Percentiles rank a stretch among this genome's conserved stretches.
phyloP scores from a whole-genome alignment of 2,329 filamentous ascomycete genomes.

The Lojkania enalia region DNA sequence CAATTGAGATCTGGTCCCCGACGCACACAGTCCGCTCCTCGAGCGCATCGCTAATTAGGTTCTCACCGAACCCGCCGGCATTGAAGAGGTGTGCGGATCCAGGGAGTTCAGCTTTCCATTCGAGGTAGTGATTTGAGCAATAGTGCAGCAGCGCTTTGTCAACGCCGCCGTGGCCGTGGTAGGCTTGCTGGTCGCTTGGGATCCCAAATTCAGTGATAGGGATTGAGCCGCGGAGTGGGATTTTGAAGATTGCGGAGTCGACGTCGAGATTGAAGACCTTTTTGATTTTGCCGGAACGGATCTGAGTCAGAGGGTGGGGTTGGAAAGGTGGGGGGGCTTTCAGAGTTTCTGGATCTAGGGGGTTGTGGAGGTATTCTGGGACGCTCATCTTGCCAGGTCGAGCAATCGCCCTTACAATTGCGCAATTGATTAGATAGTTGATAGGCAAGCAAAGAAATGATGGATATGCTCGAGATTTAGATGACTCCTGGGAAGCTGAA shows the following conservation, averaged over 20 bases:
- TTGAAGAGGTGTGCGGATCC: constrained; percentile 55
- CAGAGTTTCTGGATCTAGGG: constrained; percentile 6
- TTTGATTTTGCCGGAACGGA: constrained; percentile 62
- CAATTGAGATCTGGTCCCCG: constrained; percentile 61
- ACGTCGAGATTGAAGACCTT: constrained; percentile 56
- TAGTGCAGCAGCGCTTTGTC: constrained; percentile 68
- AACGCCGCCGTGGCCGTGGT: constrained; percentile 62
- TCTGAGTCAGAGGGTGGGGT: constrained; percentile 57
- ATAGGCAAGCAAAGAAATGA: too few relatives aligned
- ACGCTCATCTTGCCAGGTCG: background rate
- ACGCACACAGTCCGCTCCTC: constrained; percentile 69
- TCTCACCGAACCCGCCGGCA: constrained; percentile 67
- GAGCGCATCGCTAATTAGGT: constrained; percentile 60
- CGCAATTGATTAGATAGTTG: too few relatives aligned
- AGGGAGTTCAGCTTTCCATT: constrained; percentile 60
- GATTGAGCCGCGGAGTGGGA: constrained; percentile 49
- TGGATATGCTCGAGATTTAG: too few relatives aligned
- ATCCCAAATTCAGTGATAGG: constrained; percentile 56
- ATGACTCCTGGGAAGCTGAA: too few relatives aligned
- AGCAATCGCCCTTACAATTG: too few relatives aligned
- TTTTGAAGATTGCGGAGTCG: constrained; percentile 62
- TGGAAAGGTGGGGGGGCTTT: constrained; percentile 28
- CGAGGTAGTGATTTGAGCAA: constrained; percentile 61
- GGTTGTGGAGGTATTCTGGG: background rate
- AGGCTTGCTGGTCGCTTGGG: constrained; percentile 64